Percentiles rank a stretch among this genome's conserved stretches.
Conservation (phyloP, 2,329 filamentous ascomycete species). For the Penicillium hesseltinei region DNA sequence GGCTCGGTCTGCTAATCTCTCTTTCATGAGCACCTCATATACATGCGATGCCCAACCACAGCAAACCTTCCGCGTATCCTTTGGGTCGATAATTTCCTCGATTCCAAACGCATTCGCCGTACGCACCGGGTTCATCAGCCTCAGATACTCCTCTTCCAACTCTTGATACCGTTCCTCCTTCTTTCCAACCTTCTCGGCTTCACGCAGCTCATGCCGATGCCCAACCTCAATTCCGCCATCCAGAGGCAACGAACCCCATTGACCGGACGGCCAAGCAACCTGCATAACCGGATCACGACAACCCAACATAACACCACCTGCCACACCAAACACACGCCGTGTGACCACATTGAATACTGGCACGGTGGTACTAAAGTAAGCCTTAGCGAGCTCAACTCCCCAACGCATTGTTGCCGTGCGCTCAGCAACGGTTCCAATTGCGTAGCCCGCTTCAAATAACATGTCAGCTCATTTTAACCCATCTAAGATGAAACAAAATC, state of each 20-base stretch:
- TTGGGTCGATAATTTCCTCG: conserved; percentile 65
- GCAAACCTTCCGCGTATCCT: conserved; percentile 55
- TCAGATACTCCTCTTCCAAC: conserved; percentile 58
- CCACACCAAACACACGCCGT: conserved; percentile 61
- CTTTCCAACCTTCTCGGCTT: conserved; percentile 52
- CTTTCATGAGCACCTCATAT: conserved; percentile 53
- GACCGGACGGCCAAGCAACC: conserved; percentile 62
- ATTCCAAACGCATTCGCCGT: conserved; percentile 64
- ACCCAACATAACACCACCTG: conserved; percentile 64
- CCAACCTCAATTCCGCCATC: conserved; percentile 65
- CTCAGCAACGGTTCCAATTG: conserved; percentile 63
- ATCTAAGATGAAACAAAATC: background rate
- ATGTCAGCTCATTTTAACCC: conserved; percentile 5
- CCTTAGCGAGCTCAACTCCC: conserved; percentile 59
- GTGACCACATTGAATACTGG: conserved; percentile 64
- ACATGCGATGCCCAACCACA: conserved; percentile 57
- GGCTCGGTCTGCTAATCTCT: conserved; percentile 47
- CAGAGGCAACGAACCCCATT: conserved; percentile 62
- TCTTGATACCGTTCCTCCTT: conserved; percentile 55
- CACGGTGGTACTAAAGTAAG: conserved; percentile 62
- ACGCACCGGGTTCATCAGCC: conserved; percentile 63
- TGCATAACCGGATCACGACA: conserved; percentile 60
- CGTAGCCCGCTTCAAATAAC: conserved; percentile 51
- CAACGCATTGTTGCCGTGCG: conserved; percentile 64
- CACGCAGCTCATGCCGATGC: conserved; percentile 59